Evolutionary conservation across 495 filamentous ascomycete genomes (phyloP), one percentile per base, ranked within the genome.

Genomic region (Ascobolus immersus): DNA sequence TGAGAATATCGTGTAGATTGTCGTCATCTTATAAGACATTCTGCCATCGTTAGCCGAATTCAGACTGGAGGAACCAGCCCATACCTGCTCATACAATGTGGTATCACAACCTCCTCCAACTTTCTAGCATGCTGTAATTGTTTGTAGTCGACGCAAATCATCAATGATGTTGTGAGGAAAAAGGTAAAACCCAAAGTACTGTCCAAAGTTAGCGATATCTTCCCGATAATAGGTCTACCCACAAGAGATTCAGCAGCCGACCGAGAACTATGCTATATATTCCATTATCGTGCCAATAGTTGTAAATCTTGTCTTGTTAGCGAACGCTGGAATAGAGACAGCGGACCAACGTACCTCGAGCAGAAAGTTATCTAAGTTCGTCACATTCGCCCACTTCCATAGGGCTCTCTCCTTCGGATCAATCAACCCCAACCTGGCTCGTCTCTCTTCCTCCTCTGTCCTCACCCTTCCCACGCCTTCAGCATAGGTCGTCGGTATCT

Each of bases 361-460:
- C 28, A 96, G 62, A 50, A 93, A 94, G 38, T 70, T 73, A 50
- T 96, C 86, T 37, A 96, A 55, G 47, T 94, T 86, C 28, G 71
- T 66, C 20, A 90, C 77, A 46, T 92, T 93, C 36, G 77, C 76
- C 80, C 86, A 96, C 48, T 73, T 71, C 75, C 82, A 94, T 64
- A 91, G 71, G 3, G 86, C 84, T 51, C 70, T 77, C 44, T 81
- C 70, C 53, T 72, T 76, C 9, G 73, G 71, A 45, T 71, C 68
- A 22, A 60, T 52, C 43, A 67, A 41, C 32, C 55, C 52, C 48
- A 73, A 40, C 32, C 58, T 33, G 33, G 42, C 40, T 34, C 43
- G 44, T 26, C 42, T 39, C 44, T 76, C 70, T 33, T 69, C 69
- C 17, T 61, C 56, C 39, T 69, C 64, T 4, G 62, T 55, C 33